Base-by-base conservation (phyloP, 495 filamentous ascomycete species). In the Podospora tetraspora region DNA sequence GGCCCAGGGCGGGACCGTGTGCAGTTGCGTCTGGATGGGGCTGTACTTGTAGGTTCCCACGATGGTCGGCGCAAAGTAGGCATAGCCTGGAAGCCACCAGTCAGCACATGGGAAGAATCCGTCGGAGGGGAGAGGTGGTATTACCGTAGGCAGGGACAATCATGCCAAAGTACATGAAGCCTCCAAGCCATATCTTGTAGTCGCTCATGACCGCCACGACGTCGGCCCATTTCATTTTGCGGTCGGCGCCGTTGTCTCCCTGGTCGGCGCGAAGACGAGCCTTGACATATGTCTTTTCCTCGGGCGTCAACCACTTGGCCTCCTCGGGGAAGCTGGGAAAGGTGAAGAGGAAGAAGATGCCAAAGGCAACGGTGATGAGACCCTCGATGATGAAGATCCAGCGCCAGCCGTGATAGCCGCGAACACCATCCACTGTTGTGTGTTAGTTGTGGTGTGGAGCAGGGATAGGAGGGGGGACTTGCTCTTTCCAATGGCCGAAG, bases 121-220 rank as follows among this genome's bases (percentile, higher is more conserved):
- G 43, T n/a, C 43, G 9, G 16, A 52, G 5, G 16, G 37, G 43
- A 52, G 43, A 52, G 5, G 19, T 52, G 27, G 27, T 1, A 27
- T 27, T 27, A 52, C 43, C 84, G 72, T 97, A 97, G 34, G 91
- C 93, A 0, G 95, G 91, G 2, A 97, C 93, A 69, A 97, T 90
- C 32, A 97, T 80, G 7, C 90, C 91, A 57, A 93, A 92, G 78
- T 96, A 96, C 92, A 96, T 94, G 73, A 97, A 85, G 2, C 89
- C 93, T 66, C 91, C 94, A 37, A 96, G 74, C 72, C 84, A 89
- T 58, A 87, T 80, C 77, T 86, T 81, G 84, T 83, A 88, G 72
- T 95, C 88, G 76, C 88, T 92, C 83, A 97, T 89, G 27, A 94
- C 90, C 24, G 74, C 79, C 21, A 86, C 59, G 21, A 96, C 84